These are phyloP conservation scores for Melastoma candidum DNA, from an alignment of 441 rosid species.

Conservation along the genomic window DNA sequence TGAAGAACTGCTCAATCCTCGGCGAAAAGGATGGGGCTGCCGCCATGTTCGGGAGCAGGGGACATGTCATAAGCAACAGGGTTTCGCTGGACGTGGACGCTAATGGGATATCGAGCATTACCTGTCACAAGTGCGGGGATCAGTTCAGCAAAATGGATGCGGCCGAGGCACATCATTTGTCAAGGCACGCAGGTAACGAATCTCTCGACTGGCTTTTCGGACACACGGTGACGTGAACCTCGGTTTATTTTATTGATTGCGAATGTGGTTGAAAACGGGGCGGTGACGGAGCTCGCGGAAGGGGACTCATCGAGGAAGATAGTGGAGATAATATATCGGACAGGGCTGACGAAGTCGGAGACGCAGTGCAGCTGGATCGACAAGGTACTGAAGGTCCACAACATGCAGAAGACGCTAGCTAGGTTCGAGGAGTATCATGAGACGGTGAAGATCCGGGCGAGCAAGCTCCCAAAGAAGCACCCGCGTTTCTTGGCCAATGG, in stretches of 20 bases:
- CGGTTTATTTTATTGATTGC: too few species aligned
- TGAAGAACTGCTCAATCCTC: too few species aligned
- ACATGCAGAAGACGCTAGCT: slow-evolving; percentile 85
- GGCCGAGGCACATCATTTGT: slow-evolving; percentile 34
- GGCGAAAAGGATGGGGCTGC: too few species aligned
- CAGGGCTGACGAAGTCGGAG: slow-evolving; percentile 85
- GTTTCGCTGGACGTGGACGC: too few species aligned
- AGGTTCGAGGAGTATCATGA: slow-evolving; percentile 87
- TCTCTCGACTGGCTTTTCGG: background rate
- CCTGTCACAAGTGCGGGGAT: too few species aligned
- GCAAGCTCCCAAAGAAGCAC: slow-evolving; percentile 88
- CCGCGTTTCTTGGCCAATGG: slow-evolving; percentile 92
- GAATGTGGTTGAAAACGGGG: background rate
- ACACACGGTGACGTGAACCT: too few species aligned
- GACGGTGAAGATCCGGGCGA: slow-evolving; percentile 70
- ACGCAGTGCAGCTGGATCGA: slow-evolving; percentile 79
- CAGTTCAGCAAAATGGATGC: too few species aligned
- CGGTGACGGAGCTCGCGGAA: slow-evolving; percentile 91
- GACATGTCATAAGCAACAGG: too few species aligned
- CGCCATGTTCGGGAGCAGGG: too few species aligned
- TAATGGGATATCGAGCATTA: too few species aligned
- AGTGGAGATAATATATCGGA: slow-evolving; percentile 84
- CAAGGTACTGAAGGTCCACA: slow-evolving; percentile 82
- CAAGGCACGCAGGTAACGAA: slow-evolving; percentile 82
- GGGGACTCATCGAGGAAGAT: slow-evolving; percentile 95